Percentiles rank a stretch among this genome's conserved stretches.
These are phyloP conservation scores for Cryptococcus deneoformans DNA, from an alignment of 1,284 basidiomycete species.

Conservation along the genomic window DNA sequence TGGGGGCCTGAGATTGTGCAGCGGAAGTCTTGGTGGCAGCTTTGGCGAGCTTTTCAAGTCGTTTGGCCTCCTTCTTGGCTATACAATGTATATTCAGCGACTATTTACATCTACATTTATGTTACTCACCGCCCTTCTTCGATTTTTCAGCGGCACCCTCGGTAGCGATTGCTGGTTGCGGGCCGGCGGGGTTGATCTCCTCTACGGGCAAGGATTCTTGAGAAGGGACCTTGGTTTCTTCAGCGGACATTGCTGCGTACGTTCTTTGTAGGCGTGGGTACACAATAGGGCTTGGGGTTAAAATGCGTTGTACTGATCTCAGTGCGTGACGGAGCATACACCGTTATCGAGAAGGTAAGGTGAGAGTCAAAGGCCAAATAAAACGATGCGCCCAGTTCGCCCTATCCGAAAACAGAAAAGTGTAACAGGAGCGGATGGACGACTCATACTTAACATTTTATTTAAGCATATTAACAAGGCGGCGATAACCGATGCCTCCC, in stretches of 20 bases:
- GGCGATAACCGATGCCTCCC: neutral
- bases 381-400: neutral
- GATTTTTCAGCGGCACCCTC: constrained; percentile 19
- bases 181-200: constrained; percentile 25
- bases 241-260: constrained; percentile 9
- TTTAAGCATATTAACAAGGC: neutral
- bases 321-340: constrained; percentile 9
- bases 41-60: constrained; percentile 59
- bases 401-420: constrained; percentile 2
- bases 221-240: constrained; percentile 11
- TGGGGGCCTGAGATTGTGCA: constrained; percentile 53
- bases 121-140: constrained; percentile 39
- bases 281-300: neutral
- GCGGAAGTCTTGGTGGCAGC: constrained; percentile 57
- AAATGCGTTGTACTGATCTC: neutral
- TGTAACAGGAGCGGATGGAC: neutral
- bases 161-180: constrained; percentile 14
- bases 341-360: constrained; percentile 1
- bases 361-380: neutral
- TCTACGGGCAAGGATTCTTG: constrained; percentile 25
- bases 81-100: neutral
- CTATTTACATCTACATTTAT: neutral
- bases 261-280: neutral
- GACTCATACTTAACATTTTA: neutral
- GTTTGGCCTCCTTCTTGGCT: constrained; percentile 70